Evolutionary conservation across 2,329 filamentous ascomycete genomes (phyloP).

Genomic region (Fusarium sp.): DNA sequence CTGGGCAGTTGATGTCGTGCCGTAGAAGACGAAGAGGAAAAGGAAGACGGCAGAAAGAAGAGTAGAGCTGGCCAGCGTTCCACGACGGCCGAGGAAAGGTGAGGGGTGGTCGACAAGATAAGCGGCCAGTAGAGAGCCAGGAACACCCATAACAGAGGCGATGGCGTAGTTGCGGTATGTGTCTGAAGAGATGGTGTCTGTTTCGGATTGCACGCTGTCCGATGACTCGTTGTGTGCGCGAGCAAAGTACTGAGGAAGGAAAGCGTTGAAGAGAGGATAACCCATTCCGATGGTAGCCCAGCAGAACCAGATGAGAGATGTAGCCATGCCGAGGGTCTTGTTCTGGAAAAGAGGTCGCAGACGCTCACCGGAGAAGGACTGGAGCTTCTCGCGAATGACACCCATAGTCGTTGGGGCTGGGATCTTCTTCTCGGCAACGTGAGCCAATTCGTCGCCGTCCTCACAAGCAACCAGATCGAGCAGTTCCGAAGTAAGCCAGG

Average conservation of each 20-base stretch:
- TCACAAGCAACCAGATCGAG: conserved; percentile 66
- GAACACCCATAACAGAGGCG: conserved; percentile 80
- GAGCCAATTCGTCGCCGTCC: conserved; percentile 48
- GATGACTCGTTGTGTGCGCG: conserved; percentile 59
- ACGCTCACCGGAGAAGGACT: conserved; percentile 74
- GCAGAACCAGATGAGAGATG: conserved; percentile 76
- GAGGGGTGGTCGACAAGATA: conserved; percentile 76
- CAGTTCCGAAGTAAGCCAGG: conserved; percentile 81
- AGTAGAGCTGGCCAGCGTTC: conserved; percentile 76
- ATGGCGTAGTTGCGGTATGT: conserved; percentile 87
- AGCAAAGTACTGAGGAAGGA: conserved; percentile 87
- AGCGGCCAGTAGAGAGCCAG: conserved; percentile 79
- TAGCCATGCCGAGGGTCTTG: conserved; percentile 64
- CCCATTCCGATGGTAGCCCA: conserved; percentile 88
- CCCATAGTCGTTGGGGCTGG: conserved; percentile 45
- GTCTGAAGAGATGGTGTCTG: conserved; percentile 56
- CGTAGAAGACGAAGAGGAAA: conserved; percentile 73
- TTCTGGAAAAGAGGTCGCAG: conserved; percentile 73
- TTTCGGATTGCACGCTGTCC: conserved; percentile 48
- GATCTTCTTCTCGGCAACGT: conserved; percentile 24
- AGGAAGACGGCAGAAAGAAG: conserved; percentile 75
- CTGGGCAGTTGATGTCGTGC: conserved; percentile 67
- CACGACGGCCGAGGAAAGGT: conserved; percentile 74
- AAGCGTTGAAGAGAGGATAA: conserved; percentile 89
- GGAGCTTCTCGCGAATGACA: conserved; percentile 69